A percentile compares a stretch with the other conserved stretches of the same genome.
These are phyloP conservation scores for Corymbia maculata DNA, from an alignment of 345 rosid genomes.

Conservation along the genomic window DNA sequence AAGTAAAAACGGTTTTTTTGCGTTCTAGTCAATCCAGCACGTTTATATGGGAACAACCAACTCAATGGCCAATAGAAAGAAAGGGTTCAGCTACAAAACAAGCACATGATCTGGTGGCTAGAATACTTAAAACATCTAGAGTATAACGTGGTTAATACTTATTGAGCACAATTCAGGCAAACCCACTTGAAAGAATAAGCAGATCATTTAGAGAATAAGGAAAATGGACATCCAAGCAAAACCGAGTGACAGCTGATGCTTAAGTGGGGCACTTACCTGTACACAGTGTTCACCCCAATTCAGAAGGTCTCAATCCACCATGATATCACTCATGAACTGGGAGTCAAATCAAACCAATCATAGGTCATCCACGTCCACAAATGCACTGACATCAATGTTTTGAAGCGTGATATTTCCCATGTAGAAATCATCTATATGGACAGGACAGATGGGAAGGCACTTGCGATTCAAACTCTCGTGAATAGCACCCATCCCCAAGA, in stretches of 20 bases:
- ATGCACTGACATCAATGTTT: slow-evolving; percentile 52
- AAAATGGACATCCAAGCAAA: not conserved
- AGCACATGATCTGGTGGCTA: not conserved
- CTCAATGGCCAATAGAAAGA: not conserved
- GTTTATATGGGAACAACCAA: not conserved
- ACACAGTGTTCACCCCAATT: not conserved
- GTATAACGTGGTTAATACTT: not conserved
- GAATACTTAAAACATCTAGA: not conserved
- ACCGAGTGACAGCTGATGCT: not conserved
- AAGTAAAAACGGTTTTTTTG: not conserved
- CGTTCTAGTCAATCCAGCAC: not conserved
- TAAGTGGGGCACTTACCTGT: not conserved
- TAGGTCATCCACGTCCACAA: slow-evolving; percentile 29
- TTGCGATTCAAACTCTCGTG: slow-evolving; percentile 49
- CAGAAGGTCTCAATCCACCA: slow-evolving; percentile 23
- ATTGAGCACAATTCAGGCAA: not conserved
- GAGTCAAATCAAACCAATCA: not conserved
- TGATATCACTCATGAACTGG: not conserved
- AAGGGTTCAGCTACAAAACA: not conserved
- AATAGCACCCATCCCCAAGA: slow-evolving; percentile 45
- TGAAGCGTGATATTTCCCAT: slow-evolving; percentile 74
- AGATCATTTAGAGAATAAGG: not conserved
- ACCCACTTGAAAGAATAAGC: not conserved
- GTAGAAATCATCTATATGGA: slow-evolving; percentile 55
- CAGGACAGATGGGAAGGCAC: slow-evolving; percentile 68